A percentile compares a stretch with the other conserved stretches of the same genome.
These are phyloP conservation scores for Rhytidiadelphus loreus DNA, from an alignment of 225 moss, liverwort and hornwort species.

Conservation along the genomic window DNA sequence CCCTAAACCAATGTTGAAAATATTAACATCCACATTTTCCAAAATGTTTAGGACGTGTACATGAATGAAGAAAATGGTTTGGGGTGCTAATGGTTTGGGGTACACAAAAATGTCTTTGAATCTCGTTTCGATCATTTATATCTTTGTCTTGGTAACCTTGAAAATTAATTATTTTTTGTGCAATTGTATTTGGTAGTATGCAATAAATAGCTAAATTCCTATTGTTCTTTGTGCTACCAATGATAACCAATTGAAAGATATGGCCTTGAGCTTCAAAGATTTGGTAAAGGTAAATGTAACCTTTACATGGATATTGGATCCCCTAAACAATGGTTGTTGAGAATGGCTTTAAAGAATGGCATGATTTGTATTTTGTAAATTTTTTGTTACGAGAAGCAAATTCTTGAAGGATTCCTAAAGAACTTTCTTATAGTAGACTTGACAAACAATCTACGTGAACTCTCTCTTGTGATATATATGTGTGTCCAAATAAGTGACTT, in stretches of 20 bases:
- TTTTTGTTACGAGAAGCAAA: neutral
- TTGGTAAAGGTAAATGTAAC: neutral
- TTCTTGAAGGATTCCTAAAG: neutral
- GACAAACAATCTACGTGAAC: neutral
- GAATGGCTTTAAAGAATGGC: accelerated
- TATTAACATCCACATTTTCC: neutral
- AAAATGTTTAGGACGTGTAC: neutral
- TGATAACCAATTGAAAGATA: accelerated
- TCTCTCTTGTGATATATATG: neutral
- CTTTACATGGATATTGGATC: accelerated
- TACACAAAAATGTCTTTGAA: too few species aligned
- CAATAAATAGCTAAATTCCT: neutral
- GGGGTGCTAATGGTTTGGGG: too few species aligned
- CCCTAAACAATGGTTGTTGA: accelerated
- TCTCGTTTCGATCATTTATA: neutral
- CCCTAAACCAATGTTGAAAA: neutral
- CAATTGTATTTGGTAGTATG: neutral
- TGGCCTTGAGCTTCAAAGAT: accelerated
- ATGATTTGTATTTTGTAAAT: neutral
- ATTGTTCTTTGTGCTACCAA: accelerated
- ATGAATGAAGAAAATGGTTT: neutral
- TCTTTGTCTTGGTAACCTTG: neutral
- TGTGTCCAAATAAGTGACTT: neutral
- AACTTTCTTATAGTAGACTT: neutral
- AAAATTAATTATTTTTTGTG: neutral